A percentile compares a stretch with the other conserved stretches of the same genome.
Evolutionary conservation across 208 protist genomes (phyloP).

Genomic region (Tetramitus jugosus): DNA sequence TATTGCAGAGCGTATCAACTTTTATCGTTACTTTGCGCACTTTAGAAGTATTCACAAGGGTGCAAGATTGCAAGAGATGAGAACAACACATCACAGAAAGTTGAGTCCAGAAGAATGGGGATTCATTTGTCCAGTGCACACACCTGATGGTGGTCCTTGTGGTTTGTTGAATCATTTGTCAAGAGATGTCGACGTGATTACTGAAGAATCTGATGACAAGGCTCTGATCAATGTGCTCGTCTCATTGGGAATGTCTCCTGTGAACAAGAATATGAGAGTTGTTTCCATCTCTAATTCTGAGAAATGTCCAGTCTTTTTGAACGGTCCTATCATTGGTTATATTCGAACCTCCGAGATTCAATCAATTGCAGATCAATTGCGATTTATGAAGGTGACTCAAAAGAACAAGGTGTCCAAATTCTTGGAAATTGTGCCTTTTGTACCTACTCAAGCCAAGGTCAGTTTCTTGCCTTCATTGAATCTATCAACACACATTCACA

Average conservation of each 20-base stretch:
- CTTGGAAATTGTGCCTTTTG: conserved; percentile 29
- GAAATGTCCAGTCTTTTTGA: conserved; percentile 65
- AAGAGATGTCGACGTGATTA: conserved; percentile 25
- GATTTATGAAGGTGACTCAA: conserved; percentile 35
- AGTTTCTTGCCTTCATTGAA: conserved; percentile 68
- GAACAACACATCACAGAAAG: conserved; percentile 92
- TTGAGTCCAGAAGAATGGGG: conserved; percentile 97
- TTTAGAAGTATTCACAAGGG: conserved; percentile 96
- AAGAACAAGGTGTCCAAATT: conserved; percentile 22
- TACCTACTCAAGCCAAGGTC: conserved; percentile 32
- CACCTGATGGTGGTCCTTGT: conserved; percentile 98
- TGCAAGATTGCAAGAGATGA: conserved; percentile 95
- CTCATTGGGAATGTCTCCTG: neutral
- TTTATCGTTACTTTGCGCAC: conserved; percentile 96
- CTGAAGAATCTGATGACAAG: neutral
- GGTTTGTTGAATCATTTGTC: conserved; percentile 98
- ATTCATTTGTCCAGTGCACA: conserved; percentile 99
- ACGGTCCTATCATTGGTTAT: conserved; percentile 76
- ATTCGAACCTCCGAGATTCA: conserved; percentile 29
- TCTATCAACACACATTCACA: conserved; percentile 74
- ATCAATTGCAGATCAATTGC: conserved; percentile 21
- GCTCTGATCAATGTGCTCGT: neutral
- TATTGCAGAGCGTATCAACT: conserved; percentile 97
- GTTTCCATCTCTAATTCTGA: neutral
- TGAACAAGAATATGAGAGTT: no score